Evolutionary conservation across 768 basidiomycete genomes (phyloP), one percentile per base, ranked within the genome.

Genomic region (Roridomyces roridus): DNA sequence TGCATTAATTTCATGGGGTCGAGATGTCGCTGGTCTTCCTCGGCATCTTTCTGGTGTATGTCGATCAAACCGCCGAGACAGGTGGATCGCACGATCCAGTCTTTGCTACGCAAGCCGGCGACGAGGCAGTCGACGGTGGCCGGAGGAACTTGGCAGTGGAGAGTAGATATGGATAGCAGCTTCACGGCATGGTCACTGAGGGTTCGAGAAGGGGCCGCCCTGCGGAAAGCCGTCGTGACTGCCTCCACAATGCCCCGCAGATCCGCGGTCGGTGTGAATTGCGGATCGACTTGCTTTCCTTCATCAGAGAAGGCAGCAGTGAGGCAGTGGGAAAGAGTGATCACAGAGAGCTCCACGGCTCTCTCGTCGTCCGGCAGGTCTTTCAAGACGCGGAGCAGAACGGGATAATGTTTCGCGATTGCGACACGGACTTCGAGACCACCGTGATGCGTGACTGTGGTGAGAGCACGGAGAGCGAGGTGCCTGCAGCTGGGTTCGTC

Each of bases 391-490:
- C 72, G 76, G 15, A 82, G 60, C 10, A 88, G 14, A 63, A 65
- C 10, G 74, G 66, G 6, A 79, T 71, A 29, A 78, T 70, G 49
- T 46, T 74, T 76, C 0, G 85, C 83, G 48, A 89, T 82, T 51
- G 80, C 80, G 41, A 71, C 65, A 34, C 82, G 81, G 24, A 81
- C 76, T 17, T 77, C 71, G 4, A 65, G 55, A 6, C 85, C 85
- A 4, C 85, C 85, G 43, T 87, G 85, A 55, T 85, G 86, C 0
- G 87, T 88, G 11, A 88, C 77, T 21, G 80, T 84, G 0, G 77
- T 78, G 20, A 89, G 69, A 0, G 84, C 78, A 25, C 80, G 80
- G 10, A 89, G 72, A 8, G 83, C 84, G 45, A 86, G 68, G 59
- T 80, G 76, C 1, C 84, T 79, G 3, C 80, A 83, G 4, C 68